phyloP scores from a whole-genome alignment of 1,284 basidiomycete species.

The Heliocybe sulcata region DNA sequence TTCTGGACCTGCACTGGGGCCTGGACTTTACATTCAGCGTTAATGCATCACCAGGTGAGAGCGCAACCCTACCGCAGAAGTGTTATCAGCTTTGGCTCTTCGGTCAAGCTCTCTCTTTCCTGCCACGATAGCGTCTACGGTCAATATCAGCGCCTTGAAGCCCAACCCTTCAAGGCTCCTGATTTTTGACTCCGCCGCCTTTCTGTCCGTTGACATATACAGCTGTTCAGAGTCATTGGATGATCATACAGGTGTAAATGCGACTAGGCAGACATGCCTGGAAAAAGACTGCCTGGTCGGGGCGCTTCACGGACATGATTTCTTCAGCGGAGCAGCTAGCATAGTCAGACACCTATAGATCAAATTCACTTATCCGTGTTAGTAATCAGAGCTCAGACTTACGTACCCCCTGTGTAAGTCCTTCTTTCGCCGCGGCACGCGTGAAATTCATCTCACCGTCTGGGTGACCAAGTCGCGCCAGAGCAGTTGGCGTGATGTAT shows the following conservation, averaged over 20 bases:
- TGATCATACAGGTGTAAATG: neutral
- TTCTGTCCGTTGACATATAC: slow-evolving; percentile 52
- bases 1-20: slow-evolving; percentile 34
- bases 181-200: slow-evolving; percentile 45
- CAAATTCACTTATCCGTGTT: neutral
- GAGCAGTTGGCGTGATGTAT: slow-evolving; percentile 47
- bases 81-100: slow-evolving; percentile 16
- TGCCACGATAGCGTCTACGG: slow-evolving; percentile 61
- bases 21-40: neutral
- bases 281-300: slow-evolving; percentile 43
- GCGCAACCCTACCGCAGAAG: slow-evolving; percentile 18
- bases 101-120: slow-evolving; percentile 47
- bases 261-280: slow-evolving; percentile 20
- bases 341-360: slow-evolving; percentile 38
- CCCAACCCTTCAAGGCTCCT: slow-evolving; percentile 41
- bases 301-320: slow-evolving; percentile 38
- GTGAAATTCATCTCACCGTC: slow-evolving; percentile 58
- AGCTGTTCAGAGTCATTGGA: slow-evolving; percentile 16
- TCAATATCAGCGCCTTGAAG: slow-evolving; percentile 48
- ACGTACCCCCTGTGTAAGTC: slow-evolving; percentile 52
- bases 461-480: slow-evolving; percentile 60
- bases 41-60: neutral
- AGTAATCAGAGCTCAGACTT: neutral
- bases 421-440: slow-evolving; percentile 45
- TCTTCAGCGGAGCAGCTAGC: slow-evolving; percentile 50